A percentile compares a stretch with the other conserved stretches of the same genome.
Conservation (phyloP, 1,284 basidiomycete species). For the Rhodotorula sp. region DNA sequence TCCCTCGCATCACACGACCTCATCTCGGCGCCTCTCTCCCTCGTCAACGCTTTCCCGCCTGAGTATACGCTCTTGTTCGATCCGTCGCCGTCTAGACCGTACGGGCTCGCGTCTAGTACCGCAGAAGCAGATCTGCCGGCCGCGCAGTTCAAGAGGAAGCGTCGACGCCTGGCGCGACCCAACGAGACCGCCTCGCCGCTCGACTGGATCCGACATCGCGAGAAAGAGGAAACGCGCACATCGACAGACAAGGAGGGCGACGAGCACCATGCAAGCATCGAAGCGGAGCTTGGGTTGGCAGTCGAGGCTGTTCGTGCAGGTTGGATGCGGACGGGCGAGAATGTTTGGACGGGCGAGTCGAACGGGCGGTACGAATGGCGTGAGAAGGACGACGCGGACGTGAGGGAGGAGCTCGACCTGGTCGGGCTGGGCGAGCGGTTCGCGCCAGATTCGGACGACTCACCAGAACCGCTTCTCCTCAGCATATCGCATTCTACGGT, state of each 20-base stretch:
- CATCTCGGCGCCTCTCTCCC: conserved; percentile 16
- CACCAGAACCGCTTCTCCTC: not conserved
- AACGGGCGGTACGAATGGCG: conserved; percentile 1
- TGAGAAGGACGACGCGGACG: not conserved
- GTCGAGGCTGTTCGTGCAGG: conserved; percentile 17
- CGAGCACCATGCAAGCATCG: conserved; percentile 21
- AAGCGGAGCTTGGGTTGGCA: conserved; percentile 10
- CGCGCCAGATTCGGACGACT: no score
- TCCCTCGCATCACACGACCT: conserved; percentile 23
- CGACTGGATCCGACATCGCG: conserved; percentile 10
- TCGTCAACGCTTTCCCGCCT: not conserved
- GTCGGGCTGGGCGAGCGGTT: not conserved
- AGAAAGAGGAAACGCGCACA: not conserved
- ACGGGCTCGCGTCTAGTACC: not conserved
- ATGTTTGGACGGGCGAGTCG: conserved; percentile 5
- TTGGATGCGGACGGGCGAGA: not conserved
- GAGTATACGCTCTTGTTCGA: conserved; percentile 11
- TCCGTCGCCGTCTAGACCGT: not conserved
- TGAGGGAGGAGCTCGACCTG: conserved; percentile 8
- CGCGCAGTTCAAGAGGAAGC: not conserved
- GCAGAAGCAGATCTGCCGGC: no score
- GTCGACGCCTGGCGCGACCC: not conserved
- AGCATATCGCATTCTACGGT: not conserved
- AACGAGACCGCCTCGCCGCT: conserved; percentile 16
- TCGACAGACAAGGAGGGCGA: conserved; percentile 20